phyloP scores from a whole-genome alignment of 2,329 filamentous ascomycete species.

The Trichophyton equinum region DNA sequence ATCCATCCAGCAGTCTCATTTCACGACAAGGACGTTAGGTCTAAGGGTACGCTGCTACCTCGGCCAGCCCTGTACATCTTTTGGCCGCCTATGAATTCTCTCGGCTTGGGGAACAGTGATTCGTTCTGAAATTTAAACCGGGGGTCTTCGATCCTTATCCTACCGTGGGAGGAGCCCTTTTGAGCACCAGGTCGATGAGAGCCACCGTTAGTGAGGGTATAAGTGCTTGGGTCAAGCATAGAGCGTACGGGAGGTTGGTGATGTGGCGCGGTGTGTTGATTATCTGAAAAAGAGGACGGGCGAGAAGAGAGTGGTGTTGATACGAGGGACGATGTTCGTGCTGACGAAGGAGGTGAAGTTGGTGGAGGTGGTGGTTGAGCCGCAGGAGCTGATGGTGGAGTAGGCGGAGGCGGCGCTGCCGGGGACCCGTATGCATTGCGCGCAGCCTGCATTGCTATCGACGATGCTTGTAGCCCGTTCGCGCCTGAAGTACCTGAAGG shows the following conservation, averaged over 20 bases:
- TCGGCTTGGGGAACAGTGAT: conserved; percentile 66
- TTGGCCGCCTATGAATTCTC: conserved; percentile 60
- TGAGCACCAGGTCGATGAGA: conserved; percentile 16
- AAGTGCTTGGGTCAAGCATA: conserved; percentile 62
- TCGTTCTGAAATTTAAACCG: conserved; percentile 85
- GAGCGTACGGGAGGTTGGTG: conserved; percentile 41
- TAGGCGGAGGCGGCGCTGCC: conserved; percentile 30
- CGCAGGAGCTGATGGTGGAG: conserved; percentile 23
- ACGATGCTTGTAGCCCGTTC: conserved; percentile 32
- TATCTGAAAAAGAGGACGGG: conserved; percentile 23
- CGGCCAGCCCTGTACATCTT: conserved; percentile 81
- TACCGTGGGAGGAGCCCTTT: conserved; percentile 9
- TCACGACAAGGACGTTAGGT: conserved; percentile 49
- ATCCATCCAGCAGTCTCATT: not conserved
- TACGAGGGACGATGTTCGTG: conserved; percentile 25
- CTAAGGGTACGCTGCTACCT: conserved; percentile 85
- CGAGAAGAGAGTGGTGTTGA: conserved; percentile 32
- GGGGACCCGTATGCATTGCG: conserved; percentile 44
- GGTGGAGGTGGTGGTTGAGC: conserved; percentile 33
- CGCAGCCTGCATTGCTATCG: conserved; percentile 47
- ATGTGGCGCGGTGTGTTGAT: conserved; percentile 24
- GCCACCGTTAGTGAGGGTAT: conserved; percentile 57
- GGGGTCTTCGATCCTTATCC: conserved; percentile 54
- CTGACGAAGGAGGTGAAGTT: conserved; percentile 35
- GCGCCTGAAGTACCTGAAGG: conserved; percentile 27